Conservation (phyloP, 1,139 yeast species). For the Geotrichum restrictum region DNA sequence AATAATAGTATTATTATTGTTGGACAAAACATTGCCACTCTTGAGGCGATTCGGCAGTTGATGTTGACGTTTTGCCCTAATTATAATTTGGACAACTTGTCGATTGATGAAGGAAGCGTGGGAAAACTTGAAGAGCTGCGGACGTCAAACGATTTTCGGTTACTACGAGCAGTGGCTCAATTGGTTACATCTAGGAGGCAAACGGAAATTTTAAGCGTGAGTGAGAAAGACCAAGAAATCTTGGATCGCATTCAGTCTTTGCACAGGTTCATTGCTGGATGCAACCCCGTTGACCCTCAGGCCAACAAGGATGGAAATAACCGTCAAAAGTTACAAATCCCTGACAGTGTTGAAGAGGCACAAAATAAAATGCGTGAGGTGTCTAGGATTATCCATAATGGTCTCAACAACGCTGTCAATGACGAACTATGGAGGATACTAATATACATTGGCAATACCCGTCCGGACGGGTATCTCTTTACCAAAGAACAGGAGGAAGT, state of each 20-base stretch:
- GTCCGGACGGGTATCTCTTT: neutral
- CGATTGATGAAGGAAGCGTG: conserved; percentile 33
- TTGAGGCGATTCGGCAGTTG: conserved; percentile 38
- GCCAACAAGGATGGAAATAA: no score
- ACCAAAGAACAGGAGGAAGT: neutral
- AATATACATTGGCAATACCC: neutral
- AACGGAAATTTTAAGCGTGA: conserved; percentile 26
- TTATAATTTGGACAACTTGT: conserved; percentile 27
- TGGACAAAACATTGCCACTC: conserved; percentile 31
- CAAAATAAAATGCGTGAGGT: neutral
- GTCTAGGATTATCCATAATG: neutral
- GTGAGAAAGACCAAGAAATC: conserved; percentile 30
- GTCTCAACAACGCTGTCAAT: neutral
- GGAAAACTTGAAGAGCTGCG: conserved; percentile 38
- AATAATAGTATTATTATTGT: conserved; percentile 14
- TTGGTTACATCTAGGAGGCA: conserved; percentile 13
- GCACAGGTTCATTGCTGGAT: conserved; percentile 24
- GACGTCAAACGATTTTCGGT: conserved; percentile 36
- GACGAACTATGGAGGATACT: conserved; percentile 4
- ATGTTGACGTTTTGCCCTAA: conserved; percentile 28
- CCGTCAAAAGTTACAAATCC: neutral
- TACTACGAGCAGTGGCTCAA: conserved; percentile 37
- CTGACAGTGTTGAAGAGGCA: neutral
- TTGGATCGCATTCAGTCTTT: conserved; percentile 24
- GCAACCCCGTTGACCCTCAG: neutral